Base-by-base conservation (phyloP, 2,329 filamentous ascomycete genomes). In the Botrytis medusae region DNA sequence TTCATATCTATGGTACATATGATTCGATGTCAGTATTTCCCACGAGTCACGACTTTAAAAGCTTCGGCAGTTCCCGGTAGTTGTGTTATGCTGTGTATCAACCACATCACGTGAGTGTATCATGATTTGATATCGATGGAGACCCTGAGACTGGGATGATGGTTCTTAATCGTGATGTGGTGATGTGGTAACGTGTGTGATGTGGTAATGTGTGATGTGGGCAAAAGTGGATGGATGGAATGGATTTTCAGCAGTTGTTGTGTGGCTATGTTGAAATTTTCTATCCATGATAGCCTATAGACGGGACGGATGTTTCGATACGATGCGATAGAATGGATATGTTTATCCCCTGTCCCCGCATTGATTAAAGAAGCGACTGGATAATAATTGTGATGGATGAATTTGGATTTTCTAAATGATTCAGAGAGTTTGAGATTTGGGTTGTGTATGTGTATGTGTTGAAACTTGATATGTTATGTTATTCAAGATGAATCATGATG, bases 261-360 rank as follows among this genome's bases (percentile, higher is more conserved):
- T 63, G 61, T 63, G 61, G 61, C 61, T 63, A 42, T 63, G 61
- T 42, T 29, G 40, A 44, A 63, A 22, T 14, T n/a, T 54, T 54
- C 14, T 1, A 7, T 54, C 48, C 16, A 14, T n/a, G 48, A 54
- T n/a, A 54, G 48, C 48, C 48, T 54, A 54, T n/a, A 14, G 25
- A n/a, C n/a, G 51, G 51, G 51, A 57, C n/a, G 48, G 48, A 29
- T 57, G n/a, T 57, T 29, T 57, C 7, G 51, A 29, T 57, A 2
- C 42, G 14, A 44, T 44, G 12, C 7, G 48, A n/a, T 54, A n/a
- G 48, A 54, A 29, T 18, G 51, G n/a, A 57, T 29, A 25, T 29
- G 51, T 29, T 3, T 8, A 54, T 54, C 51, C 51, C n/a, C 51
- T 5, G 51, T 54, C 51, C 51, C 51, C n/a, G 51, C 51, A 54